Percentiles rank a stretch among this genome's conserved stretches.
phyloP scores from a whole-genome alignment of 2,329 filamentous ascomycete species.

The Colletotrichum eremochloae region DNA sequence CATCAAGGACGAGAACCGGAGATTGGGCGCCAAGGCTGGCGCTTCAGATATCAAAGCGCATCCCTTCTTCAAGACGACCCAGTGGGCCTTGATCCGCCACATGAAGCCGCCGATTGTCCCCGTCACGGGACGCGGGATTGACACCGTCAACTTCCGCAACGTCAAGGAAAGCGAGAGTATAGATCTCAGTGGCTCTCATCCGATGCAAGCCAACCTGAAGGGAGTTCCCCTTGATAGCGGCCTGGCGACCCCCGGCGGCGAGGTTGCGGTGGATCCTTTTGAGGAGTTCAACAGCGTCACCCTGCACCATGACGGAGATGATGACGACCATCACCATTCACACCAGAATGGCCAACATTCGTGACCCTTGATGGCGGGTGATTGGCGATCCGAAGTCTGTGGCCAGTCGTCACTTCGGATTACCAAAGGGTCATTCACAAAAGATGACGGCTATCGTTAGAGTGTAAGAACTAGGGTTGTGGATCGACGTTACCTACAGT shows the following conservation, averaged over 20 bases:
- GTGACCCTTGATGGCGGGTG: background rate
- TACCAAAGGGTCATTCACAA: background rate
- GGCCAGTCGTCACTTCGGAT: background rate
- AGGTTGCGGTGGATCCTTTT: constrained; percentile 83
- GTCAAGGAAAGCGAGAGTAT: constrained; percentile 98
- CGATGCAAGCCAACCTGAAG: constrained; percentile 65
- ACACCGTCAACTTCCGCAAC: constrained; percentile 97
- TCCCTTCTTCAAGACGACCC: constrained; percentile 94
- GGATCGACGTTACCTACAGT: background rate
- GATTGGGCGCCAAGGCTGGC: constrained; percentile 92
- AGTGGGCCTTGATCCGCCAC: constrained; percentile 96
- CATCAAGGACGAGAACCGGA: constrained; percentile 96
- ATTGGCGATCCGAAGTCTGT: background rate
- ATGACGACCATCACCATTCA: constrained; percentile 67
- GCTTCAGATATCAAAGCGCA: constrained; percentile 97
- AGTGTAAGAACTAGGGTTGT: constrained; percentile 9
- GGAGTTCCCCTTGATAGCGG: constrained; percentile 90
- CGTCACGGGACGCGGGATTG: constrained; percentile 87
- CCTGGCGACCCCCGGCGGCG: constrained; percentile 85
- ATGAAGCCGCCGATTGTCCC: constrained; percentile 98
- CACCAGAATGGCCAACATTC: constrained; percentile 44
- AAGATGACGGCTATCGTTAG: background rate
- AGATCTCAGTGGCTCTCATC: constrained; percentile 77
- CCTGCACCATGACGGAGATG: constrained; percentile 94
- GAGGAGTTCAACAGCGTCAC: constrained; percentile 99